Conservation (phyloP, 208 protist genomes). For the Porcisia deanei region DNA sequence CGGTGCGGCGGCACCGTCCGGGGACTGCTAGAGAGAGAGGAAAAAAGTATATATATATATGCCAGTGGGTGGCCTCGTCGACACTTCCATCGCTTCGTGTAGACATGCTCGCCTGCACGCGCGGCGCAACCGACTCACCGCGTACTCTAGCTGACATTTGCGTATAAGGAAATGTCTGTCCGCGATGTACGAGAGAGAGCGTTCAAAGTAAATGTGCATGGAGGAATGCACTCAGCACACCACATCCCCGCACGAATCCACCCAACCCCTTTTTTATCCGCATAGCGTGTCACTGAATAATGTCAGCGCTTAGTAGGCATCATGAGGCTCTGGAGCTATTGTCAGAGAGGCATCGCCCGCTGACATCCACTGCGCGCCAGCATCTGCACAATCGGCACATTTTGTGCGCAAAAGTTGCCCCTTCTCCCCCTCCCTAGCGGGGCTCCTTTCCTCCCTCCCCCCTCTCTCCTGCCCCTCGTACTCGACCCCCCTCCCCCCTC, state of each 20-base stretch:
- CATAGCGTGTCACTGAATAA: neutral
- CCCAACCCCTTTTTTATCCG: neutral
- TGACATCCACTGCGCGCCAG: neutral
- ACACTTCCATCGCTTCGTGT: neutral
- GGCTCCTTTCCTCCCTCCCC: neutral
- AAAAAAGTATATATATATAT: slow-evolving; percentile 29
- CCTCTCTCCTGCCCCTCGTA: neutral
- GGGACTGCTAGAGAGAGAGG: neutral
- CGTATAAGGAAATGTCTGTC: neutral
- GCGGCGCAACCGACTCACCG: neutral
- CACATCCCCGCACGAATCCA: neutral
- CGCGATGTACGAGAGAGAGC: neutral
- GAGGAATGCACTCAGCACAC: neutral
- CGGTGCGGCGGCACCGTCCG: neutral
- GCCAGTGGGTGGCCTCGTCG: neutral
- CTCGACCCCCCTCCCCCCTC: neutral
- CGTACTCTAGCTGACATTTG: too few species aligned
- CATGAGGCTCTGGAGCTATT: neutral
- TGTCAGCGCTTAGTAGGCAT: neutral
- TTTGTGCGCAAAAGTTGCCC: neutral
- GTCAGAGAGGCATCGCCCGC: neutral
- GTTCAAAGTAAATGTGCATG: neutral
- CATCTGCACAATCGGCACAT: neutral
- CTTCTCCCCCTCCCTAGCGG: slow-evolving; percentile 2
- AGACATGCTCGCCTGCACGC: neutral